phyloP scores from a whole-genome alignment of 2,329 filamentous ascomycete genomes.

The Beauveria australis region DNA sequence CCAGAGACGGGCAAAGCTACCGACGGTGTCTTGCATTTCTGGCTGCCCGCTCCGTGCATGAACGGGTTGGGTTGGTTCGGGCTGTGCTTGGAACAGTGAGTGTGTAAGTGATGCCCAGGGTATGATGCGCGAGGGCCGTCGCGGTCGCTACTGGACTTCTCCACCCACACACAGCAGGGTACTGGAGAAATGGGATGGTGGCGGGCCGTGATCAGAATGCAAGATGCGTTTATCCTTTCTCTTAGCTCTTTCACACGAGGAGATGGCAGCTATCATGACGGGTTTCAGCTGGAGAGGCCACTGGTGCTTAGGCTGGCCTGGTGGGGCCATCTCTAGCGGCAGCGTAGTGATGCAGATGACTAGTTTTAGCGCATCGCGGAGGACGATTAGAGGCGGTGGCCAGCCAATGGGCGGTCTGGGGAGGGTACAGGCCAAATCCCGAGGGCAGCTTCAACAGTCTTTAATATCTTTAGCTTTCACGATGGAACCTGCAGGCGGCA shows the following conservation, averaged over 20 bases:
- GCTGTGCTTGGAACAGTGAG: background rate
- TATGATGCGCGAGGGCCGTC: background rate
- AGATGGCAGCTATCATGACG: background rate
- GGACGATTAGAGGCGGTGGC: background rate
- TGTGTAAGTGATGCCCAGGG: background rate
- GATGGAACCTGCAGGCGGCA: too few species aligned
- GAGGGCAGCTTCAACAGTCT: too few species aligned
- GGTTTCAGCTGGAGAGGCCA: background rate
- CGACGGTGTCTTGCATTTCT: background rate
- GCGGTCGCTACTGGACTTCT: background rate
- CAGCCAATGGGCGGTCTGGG: background rate
- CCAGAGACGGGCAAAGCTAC: background rate
- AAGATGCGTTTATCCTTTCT: background rate
- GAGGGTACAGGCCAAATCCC: too few species aligned
- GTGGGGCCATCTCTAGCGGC: too few species aligned
- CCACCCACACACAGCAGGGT: background rate
- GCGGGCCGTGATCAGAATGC: background rate
- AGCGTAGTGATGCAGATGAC: background rate
- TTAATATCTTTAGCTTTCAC: too few species aligned
- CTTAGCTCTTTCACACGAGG: background rate
- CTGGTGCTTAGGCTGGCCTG: background rate
- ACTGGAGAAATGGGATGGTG: background rate
- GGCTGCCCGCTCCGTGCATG: background rate
- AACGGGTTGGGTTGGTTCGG: background rate
- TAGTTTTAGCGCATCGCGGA: background rate